phyloP scores from a whole-genome alignment of 2,329 filamentous ascomycete genomes.

The Colletotrichum agaves region DNA sequence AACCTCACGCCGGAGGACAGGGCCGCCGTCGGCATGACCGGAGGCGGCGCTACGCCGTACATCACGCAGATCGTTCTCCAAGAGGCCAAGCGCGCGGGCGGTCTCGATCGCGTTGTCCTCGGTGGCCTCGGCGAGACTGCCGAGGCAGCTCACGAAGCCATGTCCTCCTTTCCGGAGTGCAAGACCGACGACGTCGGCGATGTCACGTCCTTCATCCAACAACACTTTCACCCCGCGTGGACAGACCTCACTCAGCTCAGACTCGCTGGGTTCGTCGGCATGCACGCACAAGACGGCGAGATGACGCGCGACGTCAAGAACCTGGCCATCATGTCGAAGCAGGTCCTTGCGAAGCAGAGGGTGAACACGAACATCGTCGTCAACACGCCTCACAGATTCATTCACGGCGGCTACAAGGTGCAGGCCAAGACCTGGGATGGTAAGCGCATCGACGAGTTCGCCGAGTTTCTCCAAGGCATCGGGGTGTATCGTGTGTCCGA shows the following conservation, averaged over 20 bases:
- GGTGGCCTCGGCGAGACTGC: conserved; percentile 16
- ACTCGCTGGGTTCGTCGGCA: conserved; percentile 4
- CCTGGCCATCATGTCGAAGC: not conserved
- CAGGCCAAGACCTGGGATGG: conserved; percentile 9
- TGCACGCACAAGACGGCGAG: not conserved
- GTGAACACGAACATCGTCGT: not conserved
- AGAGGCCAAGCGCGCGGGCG: not conserved
- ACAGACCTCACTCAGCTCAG: not conserved
- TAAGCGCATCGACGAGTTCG: conserved; percentile 9
- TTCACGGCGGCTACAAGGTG: conserved; percentile 4
- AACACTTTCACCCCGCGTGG: not conserved
- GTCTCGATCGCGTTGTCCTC: conserved; percentile 6
- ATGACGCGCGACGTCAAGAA: conserved; percentile 12
- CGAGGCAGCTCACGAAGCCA: conserved; percentile 16
- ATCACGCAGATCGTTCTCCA: conserved; percentile 10
- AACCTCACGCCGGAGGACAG: conserved; percentile 9
- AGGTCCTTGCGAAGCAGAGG: not conserved
- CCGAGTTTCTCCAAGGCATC: conserved; percentile 1
- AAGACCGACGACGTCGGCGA: not conserved
- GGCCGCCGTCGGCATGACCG: conserved; percentile 14
- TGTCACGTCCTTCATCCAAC: not conserved
- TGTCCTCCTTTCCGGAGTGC: conserved; percentile 6
- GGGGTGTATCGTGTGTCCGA: not conserved
- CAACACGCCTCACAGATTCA: conserved; percentile 9
- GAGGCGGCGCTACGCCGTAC: not conserved